phyloP scores from a whole-genome alignment of 768 basidiomycete genomes.

The Suillus subluteus region DNA sequence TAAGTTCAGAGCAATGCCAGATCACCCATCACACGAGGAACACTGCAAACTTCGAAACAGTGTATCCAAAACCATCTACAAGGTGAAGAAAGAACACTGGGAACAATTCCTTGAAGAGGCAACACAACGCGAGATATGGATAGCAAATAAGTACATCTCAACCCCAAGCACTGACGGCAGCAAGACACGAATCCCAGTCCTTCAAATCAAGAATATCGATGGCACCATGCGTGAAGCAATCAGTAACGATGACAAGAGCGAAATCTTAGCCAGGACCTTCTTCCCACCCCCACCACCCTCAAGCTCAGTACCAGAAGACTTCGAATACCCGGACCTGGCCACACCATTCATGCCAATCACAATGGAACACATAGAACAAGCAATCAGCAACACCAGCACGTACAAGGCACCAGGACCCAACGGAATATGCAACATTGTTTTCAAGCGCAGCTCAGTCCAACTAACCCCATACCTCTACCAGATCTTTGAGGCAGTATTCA shows the following conservation, averaged over 20 bases:
- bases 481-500: conserved; percentile 19
- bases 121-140: conserved; percentile 22
- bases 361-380: conserved; percentile 18
- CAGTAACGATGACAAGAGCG: conserved; percentile 25
- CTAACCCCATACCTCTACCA: conserved; percentile 6
- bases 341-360: conserved; percentile 10
- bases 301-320: too few species aligned
- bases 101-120: conserved; percentile 30
- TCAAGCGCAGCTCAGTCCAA: conserved; percentile 18
- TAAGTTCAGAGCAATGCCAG: conserved; percentile 6
- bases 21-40: conserved; percentile 18
- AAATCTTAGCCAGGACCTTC: conserved; percentile 24
- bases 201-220: conserved; percentile 4
- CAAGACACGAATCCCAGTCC: conserved; percentile 13
- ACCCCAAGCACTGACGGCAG: conserved; percentile 6
- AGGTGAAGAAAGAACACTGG: conserved; percentile 26
- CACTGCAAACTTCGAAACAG: conserved; percentile 10
- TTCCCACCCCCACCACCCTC: conserved; percentile 22
- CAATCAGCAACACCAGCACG: conserved; percentile 15
- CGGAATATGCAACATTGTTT: conserved; percentile 27
- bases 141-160: conserved; percentile 13
- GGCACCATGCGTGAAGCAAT: not conserved
- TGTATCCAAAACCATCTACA: not conserved
- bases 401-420: conserved; percentile 27
- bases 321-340: not conserved